These are phyloP conservation scores for Saksenaea oblongispora DNA, from an alignment of 371 early-diverging fungal species.

Conservation along the genomic window DNA sequence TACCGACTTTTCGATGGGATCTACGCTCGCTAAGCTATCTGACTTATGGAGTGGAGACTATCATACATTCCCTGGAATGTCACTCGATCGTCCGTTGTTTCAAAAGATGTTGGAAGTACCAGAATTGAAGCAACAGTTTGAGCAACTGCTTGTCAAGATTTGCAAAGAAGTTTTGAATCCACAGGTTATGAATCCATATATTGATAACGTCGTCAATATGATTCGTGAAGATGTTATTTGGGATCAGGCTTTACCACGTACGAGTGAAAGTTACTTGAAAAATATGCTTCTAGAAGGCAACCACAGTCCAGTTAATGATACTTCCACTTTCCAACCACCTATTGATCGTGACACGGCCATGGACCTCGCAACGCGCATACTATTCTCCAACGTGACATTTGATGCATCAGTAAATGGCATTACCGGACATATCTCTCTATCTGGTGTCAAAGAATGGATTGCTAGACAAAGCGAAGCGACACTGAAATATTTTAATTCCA, in stretches of 20 bases:
- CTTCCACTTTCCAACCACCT: too few species aligned
- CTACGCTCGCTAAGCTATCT: conserved; percentile 3
- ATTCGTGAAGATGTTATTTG: conserved; percentile 21
- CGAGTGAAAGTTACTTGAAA: conserved; percentile 6
- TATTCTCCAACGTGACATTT: background rate
- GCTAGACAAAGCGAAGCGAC: background rate
- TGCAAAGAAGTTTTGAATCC: conserved; percentile 14
- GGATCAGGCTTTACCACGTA: conserved; percentile 13
- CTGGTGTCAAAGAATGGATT: conserved; percentile 9
- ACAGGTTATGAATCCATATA: conserved; percentile 4
- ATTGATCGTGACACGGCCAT: background rate
- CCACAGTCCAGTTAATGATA: too few species aligned
- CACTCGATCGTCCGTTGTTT: background rate
- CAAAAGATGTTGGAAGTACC: conserved; percentile 7
- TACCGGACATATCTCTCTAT: conserved; percentile 2
- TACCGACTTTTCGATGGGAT: background rate
- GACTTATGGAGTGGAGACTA: conserved; percentile 5
- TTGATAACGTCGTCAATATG: conserved; percentile 19
- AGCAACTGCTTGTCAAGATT: conserved; percentile 15
- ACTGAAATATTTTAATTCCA: too few species aligned
- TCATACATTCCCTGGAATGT: conserved; percentile 6
- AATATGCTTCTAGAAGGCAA: too few species aligned
- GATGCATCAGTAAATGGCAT: conserved; percentile 6
- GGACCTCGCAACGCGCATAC: background rate
- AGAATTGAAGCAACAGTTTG: conserved; percentile 5